Evolutionary conservation across 2,329 filamentous ascomycete genomes (phyloP).

Genomic region (Akanthomyces lecanii): DNA sequence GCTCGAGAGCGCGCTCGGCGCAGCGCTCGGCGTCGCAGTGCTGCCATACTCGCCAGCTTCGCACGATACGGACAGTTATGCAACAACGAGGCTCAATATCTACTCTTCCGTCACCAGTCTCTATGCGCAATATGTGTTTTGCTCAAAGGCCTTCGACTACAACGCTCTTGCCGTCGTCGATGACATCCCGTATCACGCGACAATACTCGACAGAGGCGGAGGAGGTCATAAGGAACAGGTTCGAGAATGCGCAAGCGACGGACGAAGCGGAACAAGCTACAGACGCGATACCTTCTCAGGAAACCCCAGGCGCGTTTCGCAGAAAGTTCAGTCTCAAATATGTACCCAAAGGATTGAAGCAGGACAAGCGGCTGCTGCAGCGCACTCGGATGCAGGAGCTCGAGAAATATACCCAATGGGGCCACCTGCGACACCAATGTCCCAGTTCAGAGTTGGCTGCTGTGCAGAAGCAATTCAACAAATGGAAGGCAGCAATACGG

Average conservation of each 20-base stretch:
- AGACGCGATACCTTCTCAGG: too few species aligned
- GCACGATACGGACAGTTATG: background rate
- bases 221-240: constrained; percentile 4
- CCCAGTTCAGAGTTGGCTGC: background rate
- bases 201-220: background rate
- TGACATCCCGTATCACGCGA: background rate
- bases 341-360: background rate
- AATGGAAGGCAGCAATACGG: constrained; percentile 2
- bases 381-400: background rate
- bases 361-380: background rate
- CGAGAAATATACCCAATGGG: constrained; percentile 3
- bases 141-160: too few species aligned
- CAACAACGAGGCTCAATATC: background rate
- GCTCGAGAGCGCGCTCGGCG: background rate
- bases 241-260: background rate
- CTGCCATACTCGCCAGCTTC: background rate
- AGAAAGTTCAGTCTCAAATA: background rate
- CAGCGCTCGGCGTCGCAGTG: background rate
- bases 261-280: background rate
- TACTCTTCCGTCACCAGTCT: background rate
- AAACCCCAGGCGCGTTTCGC: background rate
- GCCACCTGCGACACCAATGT: background rate
- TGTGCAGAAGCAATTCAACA: background rate
- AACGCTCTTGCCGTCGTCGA: too few species aligned
- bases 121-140: background rate